These are phyloP conservation scores for Xylaria grammica DNA, from an alignment of 495 filamentous ascomycete species.

Conservation along the genomic window DNA sequence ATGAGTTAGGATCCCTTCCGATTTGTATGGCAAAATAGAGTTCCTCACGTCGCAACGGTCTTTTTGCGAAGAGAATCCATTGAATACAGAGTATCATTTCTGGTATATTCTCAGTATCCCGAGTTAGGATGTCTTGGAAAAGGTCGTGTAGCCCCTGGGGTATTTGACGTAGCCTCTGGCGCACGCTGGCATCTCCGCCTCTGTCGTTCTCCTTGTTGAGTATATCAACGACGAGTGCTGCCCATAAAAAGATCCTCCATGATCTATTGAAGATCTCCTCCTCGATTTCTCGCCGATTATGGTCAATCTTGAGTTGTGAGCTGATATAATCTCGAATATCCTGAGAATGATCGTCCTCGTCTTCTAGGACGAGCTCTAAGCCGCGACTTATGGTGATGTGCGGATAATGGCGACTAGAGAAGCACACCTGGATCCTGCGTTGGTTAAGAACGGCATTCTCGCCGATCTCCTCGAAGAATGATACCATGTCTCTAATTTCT, in stretches of 20 bases:
- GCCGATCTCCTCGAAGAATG: slow-evolving; percentile 40
- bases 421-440: slow-evolving; percentile 33
- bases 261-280: slow-evolving; percentile 12
- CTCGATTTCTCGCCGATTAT: neutral
- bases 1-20: slow-evolving; percentile 17
- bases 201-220: slow-evolving; percentile 38
- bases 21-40: slow-evolving; percentile 44
- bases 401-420: slow-evolving; percentile 45
- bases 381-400: slow-evolving; percentile 29
- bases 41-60: slow-evolving; percentile 39
- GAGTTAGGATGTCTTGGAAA: slow-evolving; percentile 43
- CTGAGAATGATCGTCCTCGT: neutral
- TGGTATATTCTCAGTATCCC: neutral
- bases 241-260: slow-evolving; percentile 42
- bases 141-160: slow-evolving; percentile 40
- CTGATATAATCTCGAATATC: slow-evolving; percentile 21
- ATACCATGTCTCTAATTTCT: slow-evolving; percentile 43
- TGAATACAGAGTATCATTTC: slow-evolving; percentile 27
- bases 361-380: slow-evolving; percentile 19
- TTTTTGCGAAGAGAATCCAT: slow-evolving; percentile 45
- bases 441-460: slow-evolving; percentile 11
- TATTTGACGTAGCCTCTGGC: slow-evolving; percentile 35
- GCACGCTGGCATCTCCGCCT: slow-evolving; percentile 28
- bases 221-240: slow-evolving; percentile 39
- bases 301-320: slow-evolving; percentile 15